Percentiles rank a stretch among this genome's conserved stretches.
Conservation (phyloP, 2,329 filamentous ascomycete species). For the Phaeomoniella chlamydospora region DNA sequence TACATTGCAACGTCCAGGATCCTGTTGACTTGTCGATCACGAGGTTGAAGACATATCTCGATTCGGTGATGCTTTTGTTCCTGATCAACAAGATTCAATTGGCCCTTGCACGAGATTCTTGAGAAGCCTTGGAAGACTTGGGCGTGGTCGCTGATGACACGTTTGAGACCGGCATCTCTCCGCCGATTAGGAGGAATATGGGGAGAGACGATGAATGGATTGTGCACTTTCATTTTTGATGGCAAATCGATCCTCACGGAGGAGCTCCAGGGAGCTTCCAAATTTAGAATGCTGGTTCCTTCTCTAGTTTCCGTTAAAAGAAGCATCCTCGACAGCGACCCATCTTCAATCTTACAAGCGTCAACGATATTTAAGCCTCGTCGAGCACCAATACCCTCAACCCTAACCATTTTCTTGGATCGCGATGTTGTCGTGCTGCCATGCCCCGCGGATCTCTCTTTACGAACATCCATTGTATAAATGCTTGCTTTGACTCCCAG, state of each 20-base stretch:
- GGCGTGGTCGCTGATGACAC: constrained; percentile 14
- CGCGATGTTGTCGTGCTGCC: constrained; percentile 4
- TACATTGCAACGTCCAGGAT: constrained; percentile 49
- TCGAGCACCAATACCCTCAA: constrained; percentile 28
- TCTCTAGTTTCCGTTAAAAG: constrained; percentile 52
- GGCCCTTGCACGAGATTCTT: constrained; percentile 36
- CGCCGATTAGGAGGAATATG: constrained; percentile 33
- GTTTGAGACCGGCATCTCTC: constrained; percentile 35
- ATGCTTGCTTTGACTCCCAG: constrained; percentile 47
- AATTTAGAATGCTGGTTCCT: constrained; percentile 51
- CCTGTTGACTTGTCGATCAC: constrained; percentile 45
- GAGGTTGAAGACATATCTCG: constrained; percentile 52
- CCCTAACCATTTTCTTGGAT: constrained; percentile 8
- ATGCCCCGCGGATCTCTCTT: no score
- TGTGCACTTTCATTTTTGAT: constrained; percentile 39
- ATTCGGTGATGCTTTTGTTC: constrained; percentile 50
- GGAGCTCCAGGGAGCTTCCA: constrained; percentile 63
- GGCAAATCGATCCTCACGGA: constrained; percentile 54
- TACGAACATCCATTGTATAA: no score
- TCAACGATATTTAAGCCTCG: constrained; percentile 56
- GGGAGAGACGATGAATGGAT: constrained; percentile 45
- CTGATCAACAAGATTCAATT: constrained; percentile 53
- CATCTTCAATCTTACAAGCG: constrained; percentile 57
- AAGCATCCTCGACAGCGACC: constrained; percentile 51
- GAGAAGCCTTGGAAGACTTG: constrained; percentile 1